A percentile compares a stretch with the other conserved stretches of the same genome.
These are phyloP conservation scores for Apiospora sp. DNA, from an alignment of 2,329 filamentous ascomycete genomes.

Conservation along the genomic window DNA sequence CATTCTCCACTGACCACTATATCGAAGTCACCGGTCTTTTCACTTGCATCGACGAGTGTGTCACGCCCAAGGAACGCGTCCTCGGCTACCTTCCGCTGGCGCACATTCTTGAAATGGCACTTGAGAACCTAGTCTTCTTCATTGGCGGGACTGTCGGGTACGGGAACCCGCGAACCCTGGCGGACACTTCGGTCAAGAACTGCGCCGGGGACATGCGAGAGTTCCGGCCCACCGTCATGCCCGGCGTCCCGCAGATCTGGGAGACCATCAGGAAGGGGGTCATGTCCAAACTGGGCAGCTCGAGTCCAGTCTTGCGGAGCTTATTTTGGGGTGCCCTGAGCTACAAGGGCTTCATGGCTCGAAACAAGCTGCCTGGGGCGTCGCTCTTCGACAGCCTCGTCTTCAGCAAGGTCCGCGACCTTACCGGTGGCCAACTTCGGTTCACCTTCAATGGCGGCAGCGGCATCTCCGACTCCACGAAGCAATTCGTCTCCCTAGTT, in stretches of 20 bases:
- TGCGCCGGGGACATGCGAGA: slow-evolving; percentile 82
- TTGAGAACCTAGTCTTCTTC: slow-evolving; percentile 83
- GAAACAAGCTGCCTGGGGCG: slow-evolving; percentile 68
- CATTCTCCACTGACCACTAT: slow-evolving; percentile 39
- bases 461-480: slow-evolving; percentile 83
- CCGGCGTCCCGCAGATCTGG: slow-evolving; percentile 90
- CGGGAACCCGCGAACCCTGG: slow-evolving; percentile 82
- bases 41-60: background rate
- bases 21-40: slow-evolving; percentile 61
- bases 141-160: slow-evolving; percentile 92
- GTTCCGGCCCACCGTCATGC: slow-evolving; percentile 81
- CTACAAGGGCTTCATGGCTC: slow-evolving; percentile 56
- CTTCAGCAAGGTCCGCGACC: slow-evolving; percentile 91
- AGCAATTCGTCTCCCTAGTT: slow-evolving; percentile 86
- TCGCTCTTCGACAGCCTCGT: slow-evolving; percentile 78
- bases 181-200: slow-evolving; percentile 78
- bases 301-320: slow-evolving; percentile 72
- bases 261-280: slow-evolving; percentile 93
- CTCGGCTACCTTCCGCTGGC: slow-evolving; percentile 86
- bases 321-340: slow-evolving; percentile 67
- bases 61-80: slow-evolving; percentile 43
- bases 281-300: slow-evolving; percentile 74
- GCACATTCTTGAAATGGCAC: slow-evolving; percentile 90
- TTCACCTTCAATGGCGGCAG: slow-evolving; percentile 87
- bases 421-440: slow-evolving; percentile 83